phyloP scores from a whole-genome alignment of 495 filamentous ascomycete genomes.

The Aspergillus funiculosus region DNA sequence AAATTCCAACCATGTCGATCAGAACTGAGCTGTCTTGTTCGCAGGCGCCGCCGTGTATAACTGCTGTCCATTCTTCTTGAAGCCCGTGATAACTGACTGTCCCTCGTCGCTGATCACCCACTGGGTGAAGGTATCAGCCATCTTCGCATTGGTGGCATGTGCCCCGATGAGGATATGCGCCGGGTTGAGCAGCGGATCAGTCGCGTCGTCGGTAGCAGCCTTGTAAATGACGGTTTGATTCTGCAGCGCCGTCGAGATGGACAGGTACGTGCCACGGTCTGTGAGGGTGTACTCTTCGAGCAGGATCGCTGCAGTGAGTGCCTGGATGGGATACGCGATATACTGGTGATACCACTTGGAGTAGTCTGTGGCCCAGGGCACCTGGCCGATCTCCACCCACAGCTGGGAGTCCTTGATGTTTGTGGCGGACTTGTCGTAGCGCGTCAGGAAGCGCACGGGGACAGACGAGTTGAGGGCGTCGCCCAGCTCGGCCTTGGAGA shows the following conservation, averaged over 20 bases:
- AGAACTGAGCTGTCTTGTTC: no score
- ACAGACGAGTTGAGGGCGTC: constrained; percentile 14
- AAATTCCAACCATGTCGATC: no score
- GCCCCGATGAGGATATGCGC: constrained; percentile 34
- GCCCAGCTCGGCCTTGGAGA: constrained; percentile 27
- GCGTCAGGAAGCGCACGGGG: constrained; percentile 33
- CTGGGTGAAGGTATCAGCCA: constrained; percentile 29
- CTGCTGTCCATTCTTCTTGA: background rate
- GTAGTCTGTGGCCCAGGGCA: constrained; percentile 36
- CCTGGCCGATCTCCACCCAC: constrained; percentile 41
- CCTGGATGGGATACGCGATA: constrained; percentile 39
- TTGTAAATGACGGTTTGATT: constrained; percentile 31
- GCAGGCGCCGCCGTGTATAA: no score
- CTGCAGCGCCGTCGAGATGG: constrained; percentile 21
- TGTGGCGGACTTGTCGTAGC: constrained; percentile 43
- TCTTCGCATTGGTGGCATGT: constrained; percentile 22
- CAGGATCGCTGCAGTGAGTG: constrained; percentile 29
- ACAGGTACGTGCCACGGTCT: constrained; percentile 37
- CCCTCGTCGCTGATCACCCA: constrained; percentile 33
- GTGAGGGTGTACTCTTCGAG: constrained; percentile 41
- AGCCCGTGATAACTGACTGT: constrained; percentile 22
- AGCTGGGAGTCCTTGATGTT: constrained; percentile 44
- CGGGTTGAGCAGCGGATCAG: constrained; percentile 33
- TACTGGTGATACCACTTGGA: constrained; percentile 47
- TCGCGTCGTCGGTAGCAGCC: constrained; percentile 24